Evolutionary conservation across 78 protist genomes (phyloP).

Genomic region (Dictyostelium brefeldianum): DNA sequence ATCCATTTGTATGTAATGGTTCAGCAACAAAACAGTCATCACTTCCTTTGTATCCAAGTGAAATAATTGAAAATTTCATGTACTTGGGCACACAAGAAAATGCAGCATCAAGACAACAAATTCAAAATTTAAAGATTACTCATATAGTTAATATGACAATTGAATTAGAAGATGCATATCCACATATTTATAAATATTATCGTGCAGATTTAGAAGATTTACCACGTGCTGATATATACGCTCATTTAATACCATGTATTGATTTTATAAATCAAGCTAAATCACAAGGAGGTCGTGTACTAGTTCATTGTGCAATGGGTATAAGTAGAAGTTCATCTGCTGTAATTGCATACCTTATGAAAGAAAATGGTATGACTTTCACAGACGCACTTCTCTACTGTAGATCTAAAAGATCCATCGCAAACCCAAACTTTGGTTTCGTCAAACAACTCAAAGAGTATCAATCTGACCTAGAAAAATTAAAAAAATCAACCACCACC

Average conservation of each 20-base stretch:
- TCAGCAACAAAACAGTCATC: no score
- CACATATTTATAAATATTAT: conserved; percentile 60
- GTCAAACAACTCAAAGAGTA: conserved; percentile 35
- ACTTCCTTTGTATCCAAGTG: conserved; percentile 35
- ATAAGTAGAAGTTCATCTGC: conserved; percentile 71
- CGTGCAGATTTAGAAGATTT: conserved; percentile 70
- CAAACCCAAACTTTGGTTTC: conserved; percentile 57
- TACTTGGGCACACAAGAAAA: conserved; percentile 58
- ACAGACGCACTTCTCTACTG: not conserved
- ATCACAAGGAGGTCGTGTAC: conserved; percentile 19
- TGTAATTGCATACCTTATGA: conserved; percentile 78
- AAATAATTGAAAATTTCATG: conserved; percentile 50
- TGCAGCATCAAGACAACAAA: conserved; percentile 34
- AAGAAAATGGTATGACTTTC: conserved; percentile 2
- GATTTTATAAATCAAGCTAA: conserved; percentile 39
- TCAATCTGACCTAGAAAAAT: no score
- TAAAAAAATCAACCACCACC: no score
- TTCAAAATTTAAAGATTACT: conserved; percentile 68
- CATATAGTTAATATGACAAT: conserved; percentile 77
- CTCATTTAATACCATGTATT: conserved; percentile 35
- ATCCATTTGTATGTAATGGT: conserved; percentile 50
- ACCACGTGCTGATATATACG: conserved; percentile 22
- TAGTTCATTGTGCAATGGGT: conserved; percentile 87
- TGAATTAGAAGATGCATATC: conserved; percentile 68
- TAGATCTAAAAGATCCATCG: conserved; percentile 20